A percentile compares a stretch with the other conserved stretches of the same genome.
Conservation (phyloP, 306 rosid species). For the Betula pendula region DNA sequence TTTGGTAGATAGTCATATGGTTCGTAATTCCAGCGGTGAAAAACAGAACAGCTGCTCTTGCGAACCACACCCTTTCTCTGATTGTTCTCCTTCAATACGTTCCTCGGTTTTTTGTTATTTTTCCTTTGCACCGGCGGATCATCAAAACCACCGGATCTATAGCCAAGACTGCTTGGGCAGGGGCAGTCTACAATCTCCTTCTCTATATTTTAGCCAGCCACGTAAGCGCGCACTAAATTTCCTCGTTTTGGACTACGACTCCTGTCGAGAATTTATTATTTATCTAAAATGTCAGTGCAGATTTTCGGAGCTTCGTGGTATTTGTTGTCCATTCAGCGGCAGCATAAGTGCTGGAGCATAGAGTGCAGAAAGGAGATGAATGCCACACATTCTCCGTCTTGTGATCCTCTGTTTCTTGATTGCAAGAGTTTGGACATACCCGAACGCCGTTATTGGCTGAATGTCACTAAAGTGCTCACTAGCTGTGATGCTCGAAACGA, state of each 20-base stretch:
- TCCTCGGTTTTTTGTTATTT: conserved; percentile 70
- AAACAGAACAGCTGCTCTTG: conserved; percentile 53
- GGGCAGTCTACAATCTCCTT: conserved; percentile 81
- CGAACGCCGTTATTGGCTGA: conserved; percentile 57
- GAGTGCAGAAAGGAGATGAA: conserved; percentile 59
- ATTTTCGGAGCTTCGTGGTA: conserved; percentile 84
- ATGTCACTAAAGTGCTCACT: conserved; percentile 37
- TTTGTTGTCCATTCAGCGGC: conserved; percentile 71
- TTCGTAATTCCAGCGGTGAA: conserved; percentile 66
- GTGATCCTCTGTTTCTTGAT: conserved; percentile 54
- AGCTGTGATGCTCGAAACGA: conserved; percentile 62
- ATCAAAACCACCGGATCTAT: conserved; percentile 74
- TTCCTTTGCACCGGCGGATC: conserved; percentile 70
- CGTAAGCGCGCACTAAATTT: conserved; percentile 36
- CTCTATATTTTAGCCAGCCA: conserved; percentile 73
- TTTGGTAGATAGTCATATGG: conserved; percentile 73
- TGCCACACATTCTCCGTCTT: conserved; percentile 70
- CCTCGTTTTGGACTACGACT: neutral
- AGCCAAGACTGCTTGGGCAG: conserved; percentile 77
- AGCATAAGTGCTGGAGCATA: conserved; percentile 69
- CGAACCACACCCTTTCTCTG: conserved; percentile 71
- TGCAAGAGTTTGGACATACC: conserved; percentile 30
- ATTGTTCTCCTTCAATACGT: conserved; percentile 78
- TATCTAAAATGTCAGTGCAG: conserved; percentile 58
- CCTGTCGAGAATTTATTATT: neutral